Percentiles rank a stretch among this genome's conserved stretches.
Evolutionary conservation across 1,284 basidiomycete genomes (phyloP).

Genomic region (Dichomitus squalens): DNA sequence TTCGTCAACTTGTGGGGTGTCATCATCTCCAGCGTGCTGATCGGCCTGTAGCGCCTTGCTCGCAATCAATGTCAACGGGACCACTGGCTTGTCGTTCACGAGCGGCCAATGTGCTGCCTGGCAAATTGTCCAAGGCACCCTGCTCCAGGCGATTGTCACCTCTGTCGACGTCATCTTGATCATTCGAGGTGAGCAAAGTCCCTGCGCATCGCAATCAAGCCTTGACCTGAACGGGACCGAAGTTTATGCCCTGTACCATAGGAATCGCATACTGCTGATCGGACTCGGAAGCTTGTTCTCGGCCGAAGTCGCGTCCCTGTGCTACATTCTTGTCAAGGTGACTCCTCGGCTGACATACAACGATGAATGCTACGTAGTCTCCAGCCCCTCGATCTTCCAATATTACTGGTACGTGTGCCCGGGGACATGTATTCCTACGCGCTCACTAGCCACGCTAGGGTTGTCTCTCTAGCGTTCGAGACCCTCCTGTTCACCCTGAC

Average conservation of each 20-base stretch:
- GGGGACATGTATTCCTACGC: neutral
- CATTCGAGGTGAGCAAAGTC: conserved; percentile 19
- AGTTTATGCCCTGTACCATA: conserved; percentile 28
- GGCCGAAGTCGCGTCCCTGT: conserved; percentile 23
- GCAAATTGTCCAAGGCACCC: conserved; percentile 27
- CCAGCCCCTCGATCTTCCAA: conserved; percentile 27
- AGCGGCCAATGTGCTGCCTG: conserved; percentile 24
- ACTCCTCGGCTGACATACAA: conserved; percentile 25
- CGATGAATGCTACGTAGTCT: conserved; percentile 30
- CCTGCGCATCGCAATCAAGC: no score
- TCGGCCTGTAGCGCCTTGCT: conserved; percentile 22
- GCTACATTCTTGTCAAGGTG: conserved; percentile 26
- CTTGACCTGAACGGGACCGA: neutral
- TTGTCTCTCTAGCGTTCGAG: conserved; percentile 29
- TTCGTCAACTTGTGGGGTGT: neutral
- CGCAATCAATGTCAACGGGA: conserved; percentile 27
- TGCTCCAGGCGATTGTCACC: conserved; percentile 29
- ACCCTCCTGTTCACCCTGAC: conserved; percentile 31
- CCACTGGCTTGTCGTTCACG: conserved; percentile 26
- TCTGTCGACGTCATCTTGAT: conserved; percentile 30
- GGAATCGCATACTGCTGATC: conserved; percentile 15
- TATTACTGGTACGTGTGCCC: conserved; percentile 26
- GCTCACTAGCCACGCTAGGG: conserved; percentile 14
- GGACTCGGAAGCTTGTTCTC: conserved; percentile 23
- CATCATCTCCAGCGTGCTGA: no score